Conservation (phyloP, 164 flowering plant genomes). For the Stephania cephalantha region DNA sequence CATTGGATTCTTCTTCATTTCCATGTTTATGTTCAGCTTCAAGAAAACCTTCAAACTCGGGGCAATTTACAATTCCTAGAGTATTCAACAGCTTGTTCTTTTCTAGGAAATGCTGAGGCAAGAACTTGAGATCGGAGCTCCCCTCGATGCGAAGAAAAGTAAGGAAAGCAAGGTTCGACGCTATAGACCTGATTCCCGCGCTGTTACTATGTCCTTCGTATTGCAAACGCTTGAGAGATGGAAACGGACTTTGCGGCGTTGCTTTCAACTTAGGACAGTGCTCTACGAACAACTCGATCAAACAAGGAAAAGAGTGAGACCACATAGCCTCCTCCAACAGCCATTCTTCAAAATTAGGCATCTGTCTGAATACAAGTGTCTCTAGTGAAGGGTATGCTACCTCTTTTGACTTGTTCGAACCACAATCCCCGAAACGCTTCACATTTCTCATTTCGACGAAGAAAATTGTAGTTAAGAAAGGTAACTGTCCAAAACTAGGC, state of each 20-base stretch:
- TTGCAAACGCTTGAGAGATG: neutral
- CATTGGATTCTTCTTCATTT: too few relatives aligned
- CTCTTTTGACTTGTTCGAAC: too few relatives aligned
- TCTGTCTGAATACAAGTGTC: neutral
- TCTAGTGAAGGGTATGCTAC: conserved; percentile 18
- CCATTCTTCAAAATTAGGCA: conserved; percentile 22
- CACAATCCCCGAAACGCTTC: too few relatives aligned
- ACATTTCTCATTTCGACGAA: too few relatives aligned
- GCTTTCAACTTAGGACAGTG: conserved; percentile 1
- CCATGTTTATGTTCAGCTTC: too few relatives aligned
- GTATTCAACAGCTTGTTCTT: neutral
- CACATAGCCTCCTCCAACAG: too few relatives aligned
- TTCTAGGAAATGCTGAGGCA: neutral
- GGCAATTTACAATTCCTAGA: conserved; percentile 1
- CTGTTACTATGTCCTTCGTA: too few relatives aligned
- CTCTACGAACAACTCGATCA: conserved; percentile 1
- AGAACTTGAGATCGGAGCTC: neutral
- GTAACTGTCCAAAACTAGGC: too few relatives aligned
- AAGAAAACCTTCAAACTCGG: neutral
- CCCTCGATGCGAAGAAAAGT: neutral
- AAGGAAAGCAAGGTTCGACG: neutral
- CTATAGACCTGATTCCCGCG: too few relatives aligned
- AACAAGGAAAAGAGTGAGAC: conserved; percentile 9
- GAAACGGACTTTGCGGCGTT: neutral
- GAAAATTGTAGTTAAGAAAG: too few relatives aligned